Evolutionary conservation across 768 basidiomycete species (phyloP).

Genomic region (Termitomyces sp.): DNA sequence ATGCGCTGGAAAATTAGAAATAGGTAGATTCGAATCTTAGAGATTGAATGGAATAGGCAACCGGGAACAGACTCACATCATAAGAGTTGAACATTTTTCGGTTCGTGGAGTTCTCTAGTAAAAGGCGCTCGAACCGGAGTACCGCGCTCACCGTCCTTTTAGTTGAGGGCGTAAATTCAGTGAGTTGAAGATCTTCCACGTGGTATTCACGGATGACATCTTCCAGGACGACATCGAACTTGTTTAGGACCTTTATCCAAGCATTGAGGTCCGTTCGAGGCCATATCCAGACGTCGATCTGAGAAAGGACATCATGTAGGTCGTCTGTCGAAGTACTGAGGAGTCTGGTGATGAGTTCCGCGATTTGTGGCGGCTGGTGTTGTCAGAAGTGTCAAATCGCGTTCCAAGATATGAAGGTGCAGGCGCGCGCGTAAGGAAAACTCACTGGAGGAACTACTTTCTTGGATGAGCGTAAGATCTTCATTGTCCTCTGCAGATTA

Average conservation of each 20-base stretch:
- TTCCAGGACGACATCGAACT: constrained; percentile 87
- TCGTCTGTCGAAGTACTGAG: constrained; percentile 64
- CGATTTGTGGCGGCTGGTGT: constrained; percentile 72
- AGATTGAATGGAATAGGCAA: constrained; percentile 4
- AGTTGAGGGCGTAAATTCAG: constrained; percentile 67
- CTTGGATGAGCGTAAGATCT: constrained; percentile 84
- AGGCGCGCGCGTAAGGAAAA: constrained; percentile 14
- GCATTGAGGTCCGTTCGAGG: constrained; percentile 94
- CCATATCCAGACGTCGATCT: constrained; percentile 86
- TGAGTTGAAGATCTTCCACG: constrained; percentile 78
- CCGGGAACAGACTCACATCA: constrained; percentile 65
- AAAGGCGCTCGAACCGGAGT: constrained; percentile 79
- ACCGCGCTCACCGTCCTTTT: constrained; percentile 79
- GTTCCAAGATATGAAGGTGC: constrained; percentile 10
- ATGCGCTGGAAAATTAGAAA: constrained; percentile 55
- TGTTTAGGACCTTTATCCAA: constrained; percentile 95
- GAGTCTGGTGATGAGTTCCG: constrained; percentile 72
- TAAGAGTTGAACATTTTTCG: constrained; percentile 95
- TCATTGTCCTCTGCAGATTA: constrained; percentile 64
- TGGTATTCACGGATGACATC: constrained; percentile 80
- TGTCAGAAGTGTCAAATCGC: constrained; percentile 12
- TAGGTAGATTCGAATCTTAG: constrained; percentile 1
- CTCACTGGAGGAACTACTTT: constrained; percentile 73
- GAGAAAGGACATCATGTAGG: constrained; percentile 58
- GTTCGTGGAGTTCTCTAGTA: constrained; percentile 97